Conservation (phyloP, 1,139 yeast genomes). For the Geotrichum phurueaensis region DNA sequence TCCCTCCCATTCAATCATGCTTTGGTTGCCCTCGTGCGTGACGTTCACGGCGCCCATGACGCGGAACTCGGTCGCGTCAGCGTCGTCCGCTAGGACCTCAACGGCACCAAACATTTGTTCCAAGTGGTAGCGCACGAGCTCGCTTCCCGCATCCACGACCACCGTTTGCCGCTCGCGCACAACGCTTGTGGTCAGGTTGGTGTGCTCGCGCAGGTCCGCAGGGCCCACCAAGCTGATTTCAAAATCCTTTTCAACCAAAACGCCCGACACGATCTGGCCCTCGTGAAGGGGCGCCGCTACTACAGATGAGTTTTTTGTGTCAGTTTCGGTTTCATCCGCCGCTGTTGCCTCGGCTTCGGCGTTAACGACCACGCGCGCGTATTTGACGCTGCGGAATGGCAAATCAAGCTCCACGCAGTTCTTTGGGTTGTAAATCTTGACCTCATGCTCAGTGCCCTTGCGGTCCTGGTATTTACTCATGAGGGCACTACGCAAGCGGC, state of each 20-base stretch:
- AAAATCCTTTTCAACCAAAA: slow-evolving; percentile 85
- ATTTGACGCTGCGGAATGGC: slow-evolving; percentile 73
- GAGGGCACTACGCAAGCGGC: slow-evolving; percentile 86
- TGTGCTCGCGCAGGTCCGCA: slow-evolving; percentile 81
- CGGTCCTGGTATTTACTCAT: slow-evolving; percentile 76
- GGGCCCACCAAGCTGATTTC: slow-evolving; percentile 76
- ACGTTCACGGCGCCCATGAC: slow-evolving; percentile 46
- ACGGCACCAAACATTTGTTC: slow-evolving; percentile 93
- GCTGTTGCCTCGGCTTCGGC: slow-evolving; percentile 20
- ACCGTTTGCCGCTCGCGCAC: slow-evolving; percentile 77
- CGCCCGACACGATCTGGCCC: slow-evolving; percentile 66
- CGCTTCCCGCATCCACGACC: slow-evolving; percentile 72
- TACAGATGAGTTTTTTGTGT: slow-evolving; percentile 9
- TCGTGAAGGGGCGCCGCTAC: slow-evolving; percentile 23
- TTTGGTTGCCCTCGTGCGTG: slow-evolving; percentile 27
- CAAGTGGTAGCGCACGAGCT: slow-evolving; percentile 79
- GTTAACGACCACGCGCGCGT: slow-evolving; percentile 66
- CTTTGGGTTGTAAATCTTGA: slow-evolving; percentile 87
- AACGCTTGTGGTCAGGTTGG: slow-evolving; percentile 80
- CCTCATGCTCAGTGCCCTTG: slow-evolving; percentile 84
- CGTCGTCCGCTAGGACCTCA: slow-evolving; percentile 55
- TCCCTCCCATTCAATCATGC: slow-evolving; percentile 82
- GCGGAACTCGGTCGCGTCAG: slow-evolving; percentile 38
- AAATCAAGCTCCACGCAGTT: slow-evolving; percentile 78
- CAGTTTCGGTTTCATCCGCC: slow-evolving; percentile 17